Conservation (phyloP, 2,329 filamentous ascomycete species). For the Cadophora gregata region DNA sequence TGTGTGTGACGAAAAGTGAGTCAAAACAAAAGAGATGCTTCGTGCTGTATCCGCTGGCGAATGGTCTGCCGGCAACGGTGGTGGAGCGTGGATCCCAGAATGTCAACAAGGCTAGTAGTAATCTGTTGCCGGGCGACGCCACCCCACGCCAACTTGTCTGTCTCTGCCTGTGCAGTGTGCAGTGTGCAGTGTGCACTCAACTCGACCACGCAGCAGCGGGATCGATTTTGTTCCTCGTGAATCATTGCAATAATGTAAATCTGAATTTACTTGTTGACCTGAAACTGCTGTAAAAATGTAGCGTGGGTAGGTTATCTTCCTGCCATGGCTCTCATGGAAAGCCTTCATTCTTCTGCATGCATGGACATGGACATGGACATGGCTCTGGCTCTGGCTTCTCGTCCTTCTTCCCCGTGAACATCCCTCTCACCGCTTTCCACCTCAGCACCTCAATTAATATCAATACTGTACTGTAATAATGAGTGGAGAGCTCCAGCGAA, state of each 20-base stretch:
- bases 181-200: too few relatives aligned
- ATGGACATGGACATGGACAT: too few relatives aligned
- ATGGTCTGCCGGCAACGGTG: neutral
- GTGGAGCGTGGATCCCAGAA: conserved; percentile 1
- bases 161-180: too few relatives aligned
- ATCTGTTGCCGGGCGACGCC: neutral
- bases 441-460: too few relatives aligned
- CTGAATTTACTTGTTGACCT: neutral
- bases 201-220: conserved; percentile 1
- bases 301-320: too few relatives aligned
- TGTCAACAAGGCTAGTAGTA: conserved; percentile 12
- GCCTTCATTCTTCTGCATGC: neutral
- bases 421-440: conserved; percentile 6
- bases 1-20: conserved; percentile 15
- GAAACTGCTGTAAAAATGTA: neutral
- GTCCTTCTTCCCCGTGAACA: too few relatives aligned
- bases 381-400: too few relatives aligned
- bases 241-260: too few relatives aligned
- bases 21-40: conserved; percentile 14
- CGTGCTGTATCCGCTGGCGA: neutral
- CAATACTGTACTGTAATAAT: too few relatives aligned
- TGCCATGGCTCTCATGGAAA: neutral
- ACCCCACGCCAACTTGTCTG: neutral
- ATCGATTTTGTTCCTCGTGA: too few relatives aligned
- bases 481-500: conserved; percentile 14